Percentiles rank a stretch among this genome's conserved stretches.
Evolutionary conservation across 108 stramenopile species (phyloP).

Genomic region (Epipyxis sp.): DNA sequence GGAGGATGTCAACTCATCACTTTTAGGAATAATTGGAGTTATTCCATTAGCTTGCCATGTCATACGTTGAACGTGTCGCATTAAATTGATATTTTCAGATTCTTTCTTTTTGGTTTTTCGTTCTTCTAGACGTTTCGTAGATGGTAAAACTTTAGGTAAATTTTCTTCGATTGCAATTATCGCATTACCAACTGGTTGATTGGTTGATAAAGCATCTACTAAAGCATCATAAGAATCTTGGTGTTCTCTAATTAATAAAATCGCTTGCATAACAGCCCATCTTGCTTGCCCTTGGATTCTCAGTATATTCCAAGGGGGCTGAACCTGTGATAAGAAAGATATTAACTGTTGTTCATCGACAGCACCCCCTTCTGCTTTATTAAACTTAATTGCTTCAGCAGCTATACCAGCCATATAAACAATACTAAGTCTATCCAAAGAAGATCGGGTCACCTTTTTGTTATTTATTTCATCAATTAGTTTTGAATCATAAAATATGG

Average conservation of each 20-base stretch:
- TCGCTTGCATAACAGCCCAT: conserved; percentile 74
- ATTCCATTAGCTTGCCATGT: not conserved
- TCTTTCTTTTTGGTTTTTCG: not conserved
- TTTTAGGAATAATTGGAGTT: not conserved
- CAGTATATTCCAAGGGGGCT: conserved; percentile 49
- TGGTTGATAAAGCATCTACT: conserved; percentile 66
- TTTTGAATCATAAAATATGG: conserved; percentile 77
- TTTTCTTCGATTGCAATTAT: not conserved
- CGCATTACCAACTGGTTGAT: not conserved
- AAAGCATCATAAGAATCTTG: conserved; percentile 73
- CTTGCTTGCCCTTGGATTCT: conserved; percentile 61
- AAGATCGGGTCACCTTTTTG: conserved; percentile 60
- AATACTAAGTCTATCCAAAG: conserved; percentile 80
- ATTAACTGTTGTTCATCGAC: conserved; percentile 84
- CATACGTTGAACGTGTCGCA: not conserved
- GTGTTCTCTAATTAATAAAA: conserved; percentile 69
- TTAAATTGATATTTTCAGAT: not conserved
- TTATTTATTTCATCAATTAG: conserved; percentile 67
- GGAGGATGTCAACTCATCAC: not conserved
- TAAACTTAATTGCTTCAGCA: conserved; percentile 77
- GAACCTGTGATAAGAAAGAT: conserved; percentile 48
- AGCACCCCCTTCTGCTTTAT: conserved; percentile 78
- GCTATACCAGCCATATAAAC: conserved; percentile 92
- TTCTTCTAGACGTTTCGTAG: not conserved
- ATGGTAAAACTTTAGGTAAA: not conserved